These are phyloP conservation scores for Cyclotella cryptica DNA, from an alignment of 108 stramenopile genomes.

Conservation along the genomic window DNA sequence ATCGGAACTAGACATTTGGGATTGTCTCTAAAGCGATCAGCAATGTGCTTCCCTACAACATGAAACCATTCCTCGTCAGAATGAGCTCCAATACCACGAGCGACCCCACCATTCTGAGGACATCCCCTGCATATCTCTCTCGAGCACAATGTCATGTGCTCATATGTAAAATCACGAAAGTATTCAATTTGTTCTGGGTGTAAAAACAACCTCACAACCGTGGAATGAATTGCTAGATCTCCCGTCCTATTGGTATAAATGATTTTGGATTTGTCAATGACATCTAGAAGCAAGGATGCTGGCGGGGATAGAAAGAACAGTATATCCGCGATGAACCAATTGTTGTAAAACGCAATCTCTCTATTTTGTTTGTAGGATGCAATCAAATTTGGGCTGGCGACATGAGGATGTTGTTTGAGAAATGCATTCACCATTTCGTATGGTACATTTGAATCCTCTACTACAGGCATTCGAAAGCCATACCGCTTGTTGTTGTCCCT, in stretches of 20 bases:
- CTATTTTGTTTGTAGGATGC: constrained; percentile 15
- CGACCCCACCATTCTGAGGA: constrained; percentile 18
- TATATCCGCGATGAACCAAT: constrained; percentile 73
- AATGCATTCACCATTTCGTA: background rate
- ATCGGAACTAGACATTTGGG: no score
- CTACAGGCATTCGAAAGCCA: constrained; percentile 71
- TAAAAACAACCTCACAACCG: constrained; percentile 64
- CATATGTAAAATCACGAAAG: constrained; percentile 81
- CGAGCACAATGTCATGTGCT: constrained; percentile 44
- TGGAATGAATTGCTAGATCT: constrained; percentile 82
- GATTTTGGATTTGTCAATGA: constrained; percentile 68
- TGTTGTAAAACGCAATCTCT: constrained; percentile 75
- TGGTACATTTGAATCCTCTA: constrained; percentile 54
- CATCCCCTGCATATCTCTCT: background rate
- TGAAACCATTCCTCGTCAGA: constrained; percentile 4
- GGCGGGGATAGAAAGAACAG: constrained; percentile 54
- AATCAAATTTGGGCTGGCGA: background rate
- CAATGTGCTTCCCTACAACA: no score
- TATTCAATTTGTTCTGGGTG: constrained; percentile 68
- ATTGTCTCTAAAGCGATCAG: no score
- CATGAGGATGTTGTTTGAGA: background rate
- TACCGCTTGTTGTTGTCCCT: constrained; percentile 58
- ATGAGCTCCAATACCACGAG: constrained; percentile 9
- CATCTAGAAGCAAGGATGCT: constrained; percentile 60
- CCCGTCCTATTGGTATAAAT: constrained; percentile 74